A percentile compares a stretch with the other conserved stretches of the same genome.
phyloP scores from a whole-genome alignment of 108 stramenopile genomes.

The Stephanodiscus minutulus region DNA sequence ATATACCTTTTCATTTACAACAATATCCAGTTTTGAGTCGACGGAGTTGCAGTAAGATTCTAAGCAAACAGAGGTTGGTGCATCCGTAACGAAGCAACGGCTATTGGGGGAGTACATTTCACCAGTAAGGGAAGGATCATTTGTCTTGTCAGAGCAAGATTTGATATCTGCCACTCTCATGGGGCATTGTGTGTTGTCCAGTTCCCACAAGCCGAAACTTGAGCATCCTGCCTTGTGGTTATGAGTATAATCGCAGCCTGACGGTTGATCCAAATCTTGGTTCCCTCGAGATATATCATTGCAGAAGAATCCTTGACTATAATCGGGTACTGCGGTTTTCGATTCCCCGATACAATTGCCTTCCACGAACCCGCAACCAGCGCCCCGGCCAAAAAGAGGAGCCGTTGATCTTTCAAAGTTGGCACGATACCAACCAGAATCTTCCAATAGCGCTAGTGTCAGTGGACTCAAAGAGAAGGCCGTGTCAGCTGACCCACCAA shows the following conservation, averaged over 20 bases:
- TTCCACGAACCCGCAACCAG: conserved; percentile 53
- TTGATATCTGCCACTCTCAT: conserved; percentile 40
- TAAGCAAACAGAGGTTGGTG: conserved; percentile 40
- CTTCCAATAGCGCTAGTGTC: conserved; percentile 50
- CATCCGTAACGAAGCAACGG: conserved; percentile 45
- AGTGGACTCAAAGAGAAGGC: conserved; percentile 44
- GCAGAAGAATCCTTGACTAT: conserved; percentile 51
- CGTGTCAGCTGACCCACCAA: conserved; percentile 39
- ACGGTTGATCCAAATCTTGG: conserved; percentile 9
- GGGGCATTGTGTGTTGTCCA: conserved; percentile 22
- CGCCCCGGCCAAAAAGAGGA: conserved; percentile 48
- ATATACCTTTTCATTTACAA: conserved; percentile 33
- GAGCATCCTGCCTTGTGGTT: conserved; percentile 50
- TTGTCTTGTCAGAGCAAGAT: conserved; percentile 35
- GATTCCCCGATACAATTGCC: conserved; percentile 38
- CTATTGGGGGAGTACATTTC: conserved; percentile 42
- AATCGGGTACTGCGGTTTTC: conserved; percentile 32
- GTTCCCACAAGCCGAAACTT: not conserved
- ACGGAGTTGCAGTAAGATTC: conserved; percentile 49
- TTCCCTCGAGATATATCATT: conserved; percentile 21
- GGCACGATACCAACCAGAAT: conserved; percentile 65
- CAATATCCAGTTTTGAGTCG: conserved; percentile 48
- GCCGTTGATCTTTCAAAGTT: conserved; percentile 46
- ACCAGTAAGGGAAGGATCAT: conserved; percentile 24
- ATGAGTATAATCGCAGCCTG: conserved; percentile 54